A percentile compares a stretch with the other conserved stretches of the same genome.
Conservation (phyloP, 139 green algal species). For the Volvox africanus region DNA sequence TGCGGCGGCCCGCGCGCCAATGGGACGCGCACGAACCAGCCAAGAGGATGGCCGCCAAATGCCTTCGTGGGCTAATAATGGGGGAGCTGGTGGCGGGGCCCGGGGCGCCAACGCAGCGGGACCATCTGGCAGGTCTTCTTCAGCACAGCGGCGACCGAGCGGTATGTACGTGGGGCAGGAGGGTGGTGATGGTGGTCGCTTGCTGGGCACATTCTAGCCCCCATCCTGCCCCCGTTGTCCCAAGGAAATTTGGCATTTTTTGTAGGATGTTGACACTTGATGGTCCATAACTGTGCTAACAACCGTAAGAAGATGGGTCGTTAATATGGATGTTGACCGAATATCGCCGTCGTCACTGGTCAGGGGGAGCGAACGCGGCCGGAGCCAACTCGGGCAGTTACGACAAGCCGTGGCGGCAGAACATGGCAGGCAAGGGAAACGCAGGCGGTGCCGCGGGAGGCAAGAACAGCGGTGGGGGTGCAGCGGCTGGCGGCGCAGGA, state of each 20-base stretch:
- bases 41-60: constrained; percentile 31
- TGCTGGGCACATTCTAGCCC: too few relatives aligned
- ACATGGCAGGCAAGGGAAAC: constrained; percentile 41
- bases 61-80: constrained; percentile 13
- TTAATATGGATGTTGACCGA: too few relatives aligned
- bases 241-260: too few relatives aligned
- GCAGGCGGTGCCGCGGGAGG: neutral
- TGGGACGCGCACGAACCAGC: neutral
- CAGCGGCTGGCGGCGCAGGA: neutral
- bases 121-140: neutral
- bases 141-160: constrained; percentile 21
- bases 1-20: neutral
- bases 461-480: constrained; percentile 38
- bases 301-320: too few relatives aligned
- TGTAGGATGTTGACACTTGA: too few relatives aligned
- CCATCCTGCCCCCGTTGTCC: too few relatives aligned
- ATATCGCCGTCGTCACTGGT: too few relatives aligned
- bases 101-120: neutral
- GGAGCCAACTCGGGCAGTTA: neutral
- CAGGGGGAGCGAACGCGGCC: neutral
- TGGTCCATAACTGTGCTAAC: too few relatives aligned
- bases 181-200: too few relatives aligned
- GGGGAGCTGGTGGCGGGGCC: neutral
- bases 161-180: too few relatives aligned
- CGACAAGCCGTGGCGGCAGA: constrained; percentile 44